Evolutionary conservation across 805 yeast genomes (phyloP), one percentile per base, ranked within the genome.

Genomic region (Spathaspora passalidarum): DNA sequence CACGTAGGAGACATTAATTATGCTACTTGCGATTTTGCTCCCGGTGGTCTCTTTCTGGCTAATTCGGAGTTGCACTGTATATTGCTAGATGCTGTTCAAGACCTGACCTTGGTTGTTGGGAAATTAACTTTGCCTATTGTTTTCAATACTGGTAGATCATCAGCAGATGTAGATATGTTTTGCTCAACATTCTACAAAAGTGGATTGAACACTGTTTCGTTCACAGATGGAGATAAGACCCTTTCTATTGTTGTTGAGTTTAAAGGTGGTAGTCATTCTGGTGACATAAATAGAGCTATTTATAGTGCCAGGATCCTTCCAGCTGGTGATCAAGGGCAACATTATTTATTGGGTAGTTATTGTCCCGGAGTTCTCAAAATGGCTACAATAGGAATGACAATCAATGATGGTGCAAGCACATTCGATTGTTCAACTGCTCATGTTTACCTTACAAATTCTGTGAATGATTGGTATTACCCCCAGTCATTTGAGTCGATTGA

Each of bases 391-490:
- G 68, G 66, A 14, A 32, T 61, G 14, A 34, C 40, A 0, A 42
- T 55, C n/a, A 18, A 23, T 16, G 18, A 13, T 11, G 11, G 20
- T 7, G 38, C 32, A 18, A 49, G 44, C 6, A 34, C 25, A 9
- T 35, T 63, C 9, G 63, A 61, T 44, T 64, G 69, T 48, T 32
- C 51, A n/a, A 16, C 51, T 1, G 46, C 53, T 3, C 55, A 56
- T 26, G 57, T 50, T 8, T 55, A 53, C 10, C 49, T 61, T 18
- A 48, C 66, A 18, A 52, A 54, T 44, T 25, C 40, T 10, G 18
- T 56, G 20, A 64, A 64, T 40, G 56, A 42, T 23, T 64, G 60
- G 60, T 49, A 45, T 26, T 42, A 14, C 11, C 60, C 65, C 13
- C 25, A 43, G 23, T 39, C 44, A 4, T 44, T 44, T 7, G 21